Base-by-base conservation (phyloP, 306 rosid species). In the Ochetophila trinervis region DNA sequence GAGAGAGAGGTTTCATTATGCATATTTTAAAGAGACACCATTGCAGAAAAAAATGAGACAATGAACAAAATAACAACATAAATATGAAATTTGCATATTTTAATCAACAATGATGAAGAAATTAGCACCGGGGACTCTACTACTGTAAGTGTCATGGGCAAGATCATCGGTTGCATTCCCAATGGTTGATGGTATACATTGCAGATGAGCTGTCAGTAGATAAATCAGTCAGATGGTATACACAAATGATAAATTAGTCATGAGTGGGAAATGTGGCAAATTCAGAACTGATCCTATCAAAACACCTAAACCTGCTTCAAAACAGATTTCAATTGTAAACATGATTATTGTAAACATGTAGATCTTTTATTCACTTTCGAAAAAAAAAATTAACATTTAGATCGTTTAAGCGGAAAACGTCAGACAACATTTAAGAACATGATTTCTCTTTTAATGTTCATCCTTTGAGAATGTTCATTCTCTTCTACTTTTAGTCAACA, bases 171-270 rank as follows among this genome's bases (percentile, higher is more conserved):
- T n/a, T n/a, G n/a, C n/a, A n/a, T n/a, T n/a, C n/a, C n/a, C n/a
- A n/a, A n/a, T n/a, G n/a, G n/a, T n/a, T n/a, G n/a, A n/a, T n/a
- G n/a, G n/a, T n/a, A n/a, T n/a, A n/a, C n/a, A n/a, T n/a, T n/a
- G n/a, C 57, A 16, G 11, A 23, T 54, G 12, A 54, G 27, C 67
- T 35, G 49, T 57, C 17, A 15, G 19, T 44, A 11, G 36, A 36
- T 23, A 40, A 5, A 5, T 65, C 61, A 23, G 47, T 52, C 12
- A 30, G 12, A 18, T 57, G 48, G 24, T 66, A 36, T 53, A 72
- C n/a, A 72, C 59, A 60, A 52, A 51, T 57, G n/a, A n/a, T n/a
- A n/a, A n/a, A 60, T 72, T 51, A 51, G 40, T 34, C 63, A 71
- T 60, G 64, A 63, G n/a, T 49, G 20, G 19, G 49, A 48, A 57